A percentile compares a stretch with the other conserved stretches of the same genome.
phyloP scores from a whole-genome alignment of 2,329 filamentous ascomycete species.

The Botrytis deweyae region DNA sequence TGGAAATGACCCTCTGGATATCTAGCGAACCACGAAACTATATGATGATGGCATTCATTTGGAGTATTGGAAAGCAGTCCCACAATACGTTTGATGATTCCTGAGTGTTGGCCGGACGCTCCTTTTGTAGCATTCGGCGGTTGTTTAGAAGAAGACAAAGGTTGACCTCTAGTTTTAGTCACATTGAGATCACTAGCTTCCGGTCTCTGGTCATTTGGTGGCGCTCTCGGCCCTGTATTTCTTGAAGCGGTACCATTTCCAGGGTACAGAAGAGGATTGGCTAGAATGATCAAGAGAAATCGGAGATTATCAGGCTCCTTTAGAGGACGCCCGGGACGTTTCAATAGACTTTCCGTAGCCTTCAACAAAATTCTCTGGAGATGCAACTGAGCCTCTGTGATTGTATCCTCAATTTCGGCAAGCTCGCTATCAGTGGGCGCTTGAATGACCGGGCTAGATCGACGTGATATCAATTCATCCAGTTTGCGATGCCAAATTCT shows the following conservation, averaged over 20 bases:
- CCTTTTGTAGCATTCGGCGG: slow-evolving; percentile 28
- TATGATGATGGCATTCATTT: slow-evolving; percentile 70
- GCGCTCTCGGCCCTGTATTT: slow-evolving; percentile 20
- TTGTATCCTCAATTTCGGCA: slow-evolving; percentile 50
- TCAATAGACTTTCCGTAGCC: slow-evolving; percentile 74
- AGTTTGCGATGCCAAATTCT: slow-evolving; percentile 63
- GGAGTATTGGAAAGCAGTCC: slow-evolving; percentile 77
- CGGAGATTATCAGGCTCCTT: slow-evolving; percentile 68
- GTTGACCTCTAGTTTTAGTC: slow-evolving; percentile 14
- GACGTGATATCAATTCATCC: slow-evolving; percentile 48
- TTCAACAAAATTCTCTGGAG: slow-evolving; percentile 71
- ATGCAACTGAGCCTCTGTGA: slow-evolving; percentile 65
- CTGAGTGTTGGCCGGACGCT: slow-evolving; percentile 67
- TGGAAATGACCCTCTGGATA: slow-evolving; percentile 67
- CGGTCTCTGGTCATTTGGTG: slow-evolving; percentile 1
- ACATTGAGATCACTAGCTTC: background rate
- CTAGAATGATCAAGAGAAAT: slow-evolving; percentile 74
- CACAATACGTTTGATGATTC: slow-evolving; percentile 80
- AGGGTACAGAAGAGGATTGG: slow-evolving; percentile 72
- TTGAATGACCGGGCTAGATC: slow-evolving; percentile 26
- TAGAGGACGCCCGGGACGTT: slow-evolving; percentile 71
- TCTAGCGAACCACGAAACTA: slow-evolving; percentile 76
- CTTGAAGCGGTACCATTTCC: slow-evolving; percentile 29
- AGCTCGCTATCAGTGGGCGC: slow-evolving; percentile 33
- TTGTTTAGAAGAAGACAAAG: slow-evolving; percentile 18